Evolutionary conservation across 345 rosid genomes (phyloP), one percentile per base, ranked within the genome.

Genomic region (Ceriops zippeliana): DNA sequence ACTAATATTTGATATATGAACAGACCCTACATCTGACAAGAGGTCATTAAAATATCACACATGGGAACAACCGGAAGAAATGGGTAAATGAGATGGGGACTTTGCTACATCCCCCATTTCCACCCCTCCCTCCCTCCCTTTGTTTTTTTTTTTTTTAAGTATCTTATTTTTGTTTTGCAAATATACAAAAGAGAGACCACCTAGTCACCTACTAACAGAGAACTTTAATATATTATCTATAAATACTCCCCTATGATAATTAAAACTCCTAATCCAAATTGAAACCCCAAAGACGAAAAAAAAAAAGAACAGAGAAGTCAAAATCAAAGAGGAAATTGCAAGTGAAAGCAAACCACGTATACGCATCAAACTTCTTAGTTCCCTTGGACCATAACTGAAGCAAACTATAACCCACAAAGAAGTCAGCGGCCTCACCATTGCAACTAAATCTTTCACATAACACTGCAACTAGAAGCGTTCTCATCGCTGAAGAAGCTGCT

Each of bases 391-490:
- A 19, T 71, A 61, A 68, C 63, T 5, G 28, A 21, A 67, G 69
- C 31, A 46, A 61, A 70, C 20, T 73, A 73, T 73, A 73, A 61
- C 63, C 76, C 57, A 38, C 26, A 42, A 21, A 42, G 17, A 27
- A 24, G 71, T 31, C 42, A 31, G 9, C 46, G 4, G 49, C 49
- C 49, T 11, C 49, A 11, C 17, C 37, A 34, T 7, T 34, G 37
- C 37, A 34, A 7, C 9, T 3, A 42, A 42, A 42, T 24, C 20
- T 53, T 91, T 91, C 93, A 93, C 97, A 93, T 90, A 34, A 93
- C 85, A 78, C 56, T 86, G 89, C 98, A 93, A 80, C 91, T 87
- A 37, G 93, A 89, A 51, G 98, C 82, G 78, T 93, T 85, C 83
- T 93, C 98, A 62, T 93, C 97, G 35, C 84, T 90, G 85, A 93